Base-by-base conservation (phyloP, 139 green algal genomes). In the Chlamydomonas eustigma region DNA sequence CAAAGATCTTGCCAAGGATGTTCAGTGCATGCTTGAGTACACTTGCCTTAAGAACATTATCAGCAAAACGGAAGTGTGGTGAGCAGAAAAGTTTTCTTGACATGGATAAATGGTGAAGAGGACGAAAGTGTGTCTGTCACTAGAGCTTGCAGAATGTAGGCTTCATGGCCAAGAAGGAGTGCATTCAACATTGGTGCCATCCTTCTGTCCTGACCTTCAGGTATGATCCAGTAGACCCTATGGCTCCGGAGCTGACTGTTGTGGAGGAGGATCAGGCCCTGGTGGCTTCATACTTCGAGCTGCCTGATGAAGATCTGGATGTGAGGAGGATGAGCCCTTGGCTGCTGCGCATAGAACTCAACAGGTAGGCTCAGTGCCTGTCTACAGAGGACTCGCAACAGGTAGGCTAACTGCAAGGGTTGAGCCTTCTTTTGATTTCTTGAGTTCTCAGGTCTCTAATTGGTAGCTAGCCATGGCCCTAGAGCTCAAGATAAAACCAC, bases 1-100 rank as follows among this genome's bases (percentile, higher is more conserved):
- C 69, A 89, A 90, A 76, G 90, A 96, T 69, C 67, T 80, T 30
- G 95, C 95, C 71, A 87, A 90, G 70, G 91, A 86, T 37, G 78
- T 98, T 33, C 94, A 98, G 90, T 94, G 90, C 76, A 81, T 81
- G 63, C 89, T 99, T 65, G 96, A 99, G 91, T 98, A 97, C 88
- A 98, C 96, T 8, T 97, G 91, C 63, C 89, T 99, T 75, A 80
- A 81, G 28, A 86, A 85, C 73, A 81, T 92, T 52, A 86, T 82
- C 18, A 74, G 67, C 24, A 38, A 73, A 37, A 77, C 76, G 3
- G 84, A 89, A 73, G 82, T 89, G 64, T 87, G 84, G 81, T 82
- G 76, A 39, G 76, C 36, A 31, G 1, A 58, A 18, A 18, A 18
- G n/a, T n/a, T n/a, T n/a, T n/a, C n/a, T n/a, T n/a, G n/a, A n/a